A percentile compares a stretch with the other conserved stretches of the same genome.
Conservation (phyloP, 2,329 filamentous ascomycete genomes). For the Sphaerulina populicola region DNA sequence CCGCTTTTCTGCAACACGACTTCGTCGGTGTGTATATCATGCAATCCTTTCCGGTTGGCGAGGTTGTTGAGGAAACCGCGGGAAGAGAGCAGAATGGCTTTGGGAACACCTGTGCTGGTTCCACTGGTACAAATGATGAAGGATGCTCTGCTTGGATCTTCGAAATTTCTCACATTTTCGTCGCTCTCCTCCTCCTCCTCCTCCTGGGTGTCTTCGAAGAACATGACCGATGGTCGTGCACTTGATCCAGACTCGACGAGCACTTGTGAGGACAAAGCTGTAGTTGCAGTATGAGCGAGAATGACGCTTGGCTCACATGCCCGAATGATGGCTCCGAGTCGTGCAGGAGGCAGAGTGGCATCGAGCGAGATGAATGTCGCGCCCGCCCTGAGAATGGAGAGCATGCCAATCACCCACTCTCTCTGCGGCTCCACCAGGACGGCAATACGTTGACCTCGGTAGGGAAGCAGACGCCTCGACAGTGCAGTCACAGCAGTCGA, state of each 20-base stretch:
- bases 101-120: slow-evolving; percentile 13
- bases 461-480: slow-evolving; percentile 1
- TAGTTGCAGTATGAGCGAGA: slow-evolving; percentile 11
- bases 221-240: neutral
- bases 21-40: slow-evolving; percentile 17
- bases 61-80: slow-evolving; percentile 13
- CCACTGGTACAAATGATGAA: slow-evolving; percentile 18
- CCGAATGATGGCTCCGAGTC: slow-evolving; percentile 10
- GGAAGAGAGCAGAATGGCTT: slow-evolving; percentile 15
- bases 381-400: slow-evolving; percentile 10
- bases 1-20: slow-evolving; percentile 35
- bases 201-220: slow-evolving; percentile 5
- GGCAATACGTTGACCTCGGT: slow-evolving; percentile 9
- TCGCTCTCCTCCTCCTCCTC: too few relatives aligned
- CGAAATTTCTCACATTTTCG: slow-evolving; percentile 4
- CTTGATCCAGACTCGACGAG: neutral
- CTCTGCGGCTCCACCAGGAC: slow-evolving; percentile 12
- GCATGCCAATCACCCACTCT: slow-evolving; percentile 13
- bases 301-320: slow-evolving; percentile 12
- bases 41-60: slow-evolving; percentile 6
- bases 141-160: slow-evolving; percentile 11
- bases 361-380: slow-evolving; percentile 15
- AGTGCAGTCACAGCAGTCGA: slow-evolving; percentile 1
- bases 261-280: neutral
- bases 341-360: slow-evolving; percentile 11